These are phyloP conservation scores for Hypoxylon sp. DNA, from an alignment of 2,329 filamentous ascomycete genomes.

Conservation along the genomic window DNA sequence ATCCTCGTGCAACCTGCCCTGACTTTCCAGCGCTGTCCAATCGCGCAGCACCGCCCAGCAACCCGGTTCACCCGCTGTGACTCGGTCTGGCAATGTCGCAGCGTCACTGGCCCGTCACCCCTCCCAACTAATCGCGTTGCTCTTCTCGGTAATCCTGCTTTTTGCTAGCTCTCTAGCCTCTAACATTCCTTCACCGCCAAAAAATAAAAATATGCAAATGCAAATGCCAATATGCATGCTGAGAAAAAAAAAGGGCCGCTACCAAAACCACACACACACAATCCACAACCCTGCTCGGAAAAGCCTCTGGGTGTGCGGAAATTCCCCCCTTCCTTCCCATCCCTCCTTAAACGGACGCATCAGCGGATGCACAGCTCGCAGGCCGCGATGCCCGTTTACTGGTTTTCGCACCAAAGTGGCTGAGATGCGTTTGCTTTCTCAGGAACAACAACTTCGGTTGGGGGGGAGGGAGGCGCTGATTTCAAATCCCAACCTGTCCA, in stretches of 20 bases:
- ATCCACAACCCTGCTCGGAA: conserved; percentile 34
- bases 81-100: conserved; percentile 9
- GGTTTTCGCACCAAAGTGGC: conserved; percentile 4
- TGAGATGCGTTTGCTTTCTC: conserved; percentile 3
- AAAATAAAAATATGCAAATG: neutral
- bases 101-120: conserved; percentile 14
- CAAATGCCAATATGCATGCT: conserved; percentile 3
- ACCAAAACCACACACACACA: neutral
- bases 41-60: conserved; percentile 30
- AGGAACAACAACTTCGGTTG: neutral
- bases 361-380: neutral
- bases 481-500: conserved; percentile 13
- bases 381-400: neutral
- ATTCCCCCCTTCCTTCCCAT: neutral
- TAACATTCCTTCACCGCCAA: conserved; percentile 7
- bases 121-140: conserved; percentile 1
- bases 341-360: neutral
- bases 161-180: no score
- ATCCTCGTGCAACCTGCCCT: conserved; percentile 30
- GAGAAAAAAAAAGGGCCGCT: neutral
- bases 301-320: conserved; percentile 26
- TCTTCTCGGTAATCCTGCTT: conserved; percentile 8
- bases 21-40: conserved; percentile 23
- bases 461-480: neutral
- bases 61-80: conserved; percentile 31